Base-by-base conservation (phyloP, 2,329 filamentous ascomycete species). In the Aureobasidium sp. region DNA sequence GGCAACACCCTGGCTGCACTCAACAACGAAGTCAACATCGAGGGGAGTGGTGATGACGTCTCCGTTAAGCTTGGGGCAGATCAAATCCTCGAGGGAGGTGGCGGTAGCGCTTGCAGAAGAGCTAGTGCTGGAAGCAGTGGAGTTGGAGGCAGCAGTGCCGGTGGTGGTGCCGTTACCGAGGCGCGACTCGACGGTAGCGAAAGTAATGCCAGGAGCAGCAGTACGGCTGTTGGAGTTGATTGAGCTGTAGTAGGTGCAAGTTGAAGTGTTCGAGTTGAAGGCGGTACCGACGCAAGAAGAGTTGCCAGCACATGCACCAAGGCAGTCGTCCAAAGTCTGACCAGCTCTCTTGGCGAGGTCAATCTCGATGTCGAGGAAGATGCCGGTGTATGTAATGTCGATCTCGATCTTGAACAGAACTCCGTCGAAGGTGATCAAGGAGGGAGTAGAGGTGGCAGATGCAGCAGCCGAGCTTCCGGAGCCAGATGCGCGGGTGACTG, bases 11-110 rank as follows among this genome's bases (percentile, higher is more conserved):
- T 32, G 13, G 34, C 26, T 20, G 34, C 62, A 63, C 17, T 34
- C 23, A 17, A 63, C 41, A 26, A n/a, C 27, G 42, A 53, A 63
- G 15, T 9, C 32, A 34, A 36, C 53, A 29, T 37, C 32, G 17
- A 51, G 10, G 26, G 17, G 15, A 27, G 26, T 26, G 17, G 12
- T 27, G 26, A 55, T 26, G 23, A 61, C 42, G 9, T n/a, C 6
- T 20, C 56, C 50, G 47, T 63, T 34, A 3, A 41, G n/a, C 36
- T 44, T 20, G 17, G 56, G 56, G 56, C 62, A 63, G 55, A 60
- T 60, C 12, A 44, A 8, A 2, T 13, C 20, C 42, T 62, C 51
- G 23, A 42, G 42, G n/a, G 20, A 26, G 17, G 59, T 50, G 9
- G 50, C 15, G 12, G 47, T 61, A 23, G 48, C 50, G 17, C n/a